Conservation (phyloP, 352 stramenopile genomes). For the Phytophthora pseudosyringae region DNA sequence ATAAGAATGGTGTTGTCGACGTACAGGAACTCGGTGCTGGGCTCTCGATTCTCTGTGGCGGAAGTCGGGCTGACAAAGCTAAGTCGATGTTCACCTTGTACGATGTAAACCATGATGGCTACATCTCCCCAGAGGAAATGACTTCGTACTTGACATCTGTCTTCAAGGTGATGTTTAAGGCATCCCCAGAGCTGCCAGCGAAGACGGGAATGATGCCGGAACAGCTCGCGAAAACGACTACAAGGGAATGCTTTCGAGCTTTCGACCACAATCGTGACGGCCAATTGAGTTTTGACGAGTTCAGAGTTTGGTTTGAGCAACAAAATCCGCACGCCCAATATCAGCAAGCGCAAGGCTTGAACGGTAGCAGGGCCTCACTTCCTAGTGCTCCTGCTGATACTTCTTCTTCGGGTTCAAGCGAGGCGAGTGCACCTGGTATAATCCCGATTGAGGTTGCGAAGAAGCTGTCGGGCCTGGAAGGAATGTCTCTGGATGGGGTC, state of each 20-base stretch:
- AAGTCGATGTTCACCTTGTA: conserved; percentile 86
- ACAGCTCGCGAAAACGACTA: conserved; percentile 79
- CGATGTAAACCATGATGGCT: conserved; percentile 83
- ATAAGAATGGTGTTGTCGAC: conserved; percentile 85
- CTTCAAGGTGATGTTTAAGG: conserved; percentile 90
- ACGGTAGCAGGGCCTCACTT: conserved; percentile 14
- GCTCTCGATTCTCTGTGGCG: conserved; percentile 89
- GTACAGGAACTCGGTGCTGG: conserved; percentile 85
- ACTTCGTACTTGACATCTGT: conserved; percentile 80
- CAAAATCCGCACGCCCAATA: conserved; percentile 45
- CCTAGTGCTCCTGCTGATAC: conserved; percentile 11
- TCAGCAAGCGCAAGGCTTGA: conserved; percentile 17
- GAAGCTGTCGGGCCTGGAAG: conserved; percentile 72
- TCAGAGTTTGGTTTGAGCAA: conserved; percentile 74
- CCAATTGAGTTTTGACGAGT: conserved; percentile 84
- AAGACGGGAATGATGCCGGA: conserved; percentile 64
- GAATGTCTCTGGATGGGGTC: conserved; percentile 67
- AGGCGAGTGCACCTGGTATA: conserved; percentile 15
- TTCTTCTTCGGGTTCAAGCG: conserved; percentile 28
- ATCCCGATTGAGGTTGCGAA: conserved; percentile 77
- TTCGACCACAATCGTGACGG: conserved; percentile 84
- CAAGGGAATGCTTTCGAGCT: conserved; percentile 72
- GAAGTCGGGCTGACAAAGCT: conserved; percentile 71
- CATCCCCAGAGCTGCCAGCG: conserved; percentile 60
- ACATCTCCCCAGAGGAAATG: conserved; percentile 86